Base-by-base conservation (phyloP, 140 eudicot genomes). In the Ambrosia hybrid region DNA sequence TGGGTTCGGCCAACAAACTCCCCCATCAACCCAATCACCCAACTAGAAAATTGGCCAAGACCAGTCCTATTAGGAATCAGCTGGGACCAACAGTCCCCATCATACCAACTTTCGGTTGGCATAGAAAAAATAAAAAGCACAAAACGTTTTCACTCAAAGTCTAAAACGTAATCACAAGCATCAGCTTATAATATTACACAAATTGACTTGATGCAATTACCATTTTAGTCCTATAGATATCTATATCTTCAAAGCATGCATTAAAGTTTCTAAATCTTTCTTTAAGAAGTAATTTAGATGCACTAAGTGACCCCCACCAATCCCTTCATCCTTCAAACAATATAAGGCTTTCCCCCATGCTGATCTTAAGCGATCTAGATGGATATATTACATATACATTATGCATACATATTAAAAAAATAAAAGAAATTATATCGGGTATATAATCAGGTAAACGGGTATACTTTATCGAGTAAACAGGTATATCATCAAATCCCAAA, bases 311-410 rank as follows among this genome's bases (percentile, higher is more conserved):
- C 69, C 97, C 89, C 49, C 84, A 68, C 91, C 87, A 73, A 88
- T 79, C 13, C 98, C 98, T 58, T 90, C 97, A 76, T 93, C 98
- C 82, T 89, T 93, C 89, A 93, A 78, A 76, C 89, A 90, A 76
- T 88, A 71, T 75, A 90, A 78, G 3, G 80, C 91, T 78, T 83
- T 90, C 73, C 84, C 92, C 98, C 96, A 93, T 62, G 97, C 88
- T 37, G 97, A 84, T 80, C 98, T 90, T n/a, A 93, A 96, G 76
- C 90, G 90, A 21, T 30, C 34, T 30, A 30, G 34, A 30, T 30
- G 34, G 26, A 21, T 21, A 21, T 21, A 21, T 21, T 21, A 21
- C 26, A 21, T 21, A 21, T 21, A 21, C 26, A 21, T 21, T 21
- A 21, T 21, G 26, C 26, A 21, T 21, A 21, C 26, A 21, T 21